These are phyloP conservation scores for Pneumocystis canis DNA, from an alignment of 1,139 yeast species.

Conservation along the genomic window DNA sequence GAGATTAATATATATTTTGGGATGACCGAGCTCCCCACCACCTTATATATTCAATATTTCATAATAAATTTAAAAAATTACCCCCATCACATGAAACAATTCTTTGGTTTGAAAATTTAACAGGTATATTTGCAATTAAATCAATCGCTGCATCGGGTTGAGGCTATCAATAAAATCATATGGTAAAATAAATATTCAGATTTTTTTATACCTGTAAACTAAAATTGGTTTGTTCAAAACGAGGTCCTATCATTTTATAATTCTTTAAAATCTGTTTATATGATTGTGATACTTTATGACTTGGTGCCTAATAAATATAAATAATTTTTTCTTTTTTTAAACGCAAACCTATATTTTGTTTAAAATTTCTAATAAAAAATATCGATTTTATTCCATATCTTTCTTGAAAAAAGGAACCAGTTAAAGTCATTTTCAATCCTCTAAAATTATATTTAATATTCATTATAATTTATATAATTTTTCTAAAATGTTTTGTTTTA, in stretches of 20 bases:
- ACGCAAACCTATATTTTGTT: not conserved
- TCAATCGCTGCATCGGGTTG: constrained; percentile 76
- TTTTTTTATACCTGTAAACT: constrained; percentile 11
- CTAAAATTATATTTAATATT: not conserved
- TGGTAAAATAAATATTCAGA: not conserved
- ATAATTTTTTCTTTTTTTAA: not conserved
- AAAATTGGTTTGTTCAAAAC: constrained; percentile 61
- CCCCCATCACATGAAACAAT: constrained; percentile 80
- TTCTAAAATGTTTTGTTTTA: not conserved
- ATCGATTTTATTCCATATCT: not conserved
- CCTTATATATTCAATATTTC: not conserved
- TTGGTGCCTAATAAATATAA: not conserved
- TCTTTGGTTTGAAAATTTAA: constrained; percentile 45
- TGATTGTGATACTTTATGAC: not conserved
- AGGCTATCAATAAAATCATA: constrained; percentile 39
- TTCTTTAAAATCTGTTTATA: not conserved
- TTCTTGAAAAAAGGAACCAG: not conserved
- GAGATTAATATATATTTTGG: constrained; percentile 65
- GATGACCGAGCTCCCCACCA: constrained; percentile 67
- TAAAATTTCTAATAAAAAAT: not conserved
- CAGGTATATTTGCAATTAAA: constrained; percentile 60
- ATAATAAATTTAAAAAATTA: constrained; percentile 2
- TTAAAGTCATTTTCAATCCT: not conserved
- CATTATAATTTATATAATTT: not conserved
- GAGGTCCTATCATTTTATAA: constrained; percentile 36